Base-by-base conservation (phyloP, 345 rosid species). In the Rhizophora apiculata region DNA sequence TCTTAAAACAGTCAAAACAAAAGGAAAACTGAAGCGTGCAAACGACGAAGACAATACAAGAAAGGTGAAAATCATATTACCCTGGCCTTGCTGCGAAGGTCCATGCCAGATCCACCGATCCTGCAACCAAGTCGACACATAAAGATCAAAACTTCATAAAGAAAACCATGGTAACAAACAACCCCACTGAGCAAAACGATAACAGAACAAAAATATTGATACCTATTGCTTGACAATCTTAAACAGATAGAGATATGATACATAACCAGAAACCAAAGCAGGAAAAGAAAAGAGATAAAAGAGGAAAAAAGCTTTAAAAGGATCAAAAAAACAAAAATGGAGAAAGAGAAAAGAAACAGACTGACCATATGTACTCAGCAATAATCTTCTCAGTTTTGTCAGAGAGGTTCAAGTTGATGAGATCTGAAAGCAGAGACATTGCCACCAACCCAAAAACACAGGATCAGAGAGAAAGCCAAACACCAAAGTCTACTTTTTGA, bases 81-180 rank as follows among this genome's bases (percentile, higher is more conserved):
- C 72, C 72, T 68, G 24, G 77, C 77, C 63, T 74, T 74, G 72
- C 77, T 74, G 24, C 77, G 46, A 34, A 74, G 3, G 26, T 74
- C 77, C 72, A 68, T 26, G 5, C 72, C 77, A 67, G 77, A 67
- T 49, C 77, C 77, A 61, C 77, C 77, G 26, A 73, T 68, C 77
- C 77, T 73, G 60, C 37, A 64, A 55, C 49, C 20, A 1, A 71
- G 26, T 34, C 22, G 27, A 54, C 36, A 27, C 2, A 22, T 27
- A 22, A 31, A 13, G 27, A 62, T 37, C 61, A 63, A n/a, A 18
- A 55, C 36, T 56, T 24, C 22, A 13, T 15, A 31, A 31, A n/a
- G 5, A 11, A 26, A 54, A 43, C 20, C 36, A 37, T 26, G 19
- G 11, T 8, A 22, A 53, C 19, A 59, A 21, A 26, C 3, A 53